Conservation (phyloP, 148 eudicot genomes). For the Nepenthes gracilis region DNA sequence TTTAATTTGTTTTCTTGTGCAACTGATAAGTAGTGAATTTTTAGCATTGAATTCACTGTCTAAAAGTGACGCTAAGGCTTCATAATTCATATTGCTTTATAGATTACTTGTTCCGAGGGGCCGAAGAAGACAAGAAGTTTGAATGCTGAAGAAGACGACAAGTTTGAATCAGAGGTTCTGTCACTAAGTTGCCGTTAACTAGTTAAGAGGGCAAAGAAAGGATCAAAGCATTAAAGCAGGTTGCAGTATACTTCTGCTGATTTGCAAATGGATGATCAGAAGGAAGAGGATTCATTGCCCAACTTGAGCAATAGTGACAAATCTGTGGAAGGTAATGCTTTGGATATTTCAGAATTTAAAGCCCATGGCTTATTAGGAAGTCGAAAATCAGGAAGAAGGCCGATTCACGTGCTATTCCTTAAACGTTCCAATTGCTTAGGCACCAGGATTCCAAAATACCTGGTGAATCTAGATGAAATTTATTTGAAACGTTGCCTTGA, state of each 20-base stretch:
- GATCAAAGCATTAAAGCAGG: background rate
- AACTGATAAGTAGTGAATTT: too few relatives aligned
- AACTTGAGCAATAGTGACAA: background rate
- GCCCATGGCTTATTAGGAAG: background rate
- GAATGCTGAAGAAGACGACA: background rate
- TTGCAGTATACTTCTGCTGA: background rate
- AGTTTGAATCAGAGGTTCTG: background rate
- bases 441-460: slow-evolving; percentile 8
- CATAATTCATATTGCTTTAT: too few relatives aligned
- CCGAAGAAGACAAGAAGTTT: background rate
- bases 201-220: background rate
- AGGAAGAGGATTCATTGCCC: slow-evolving; percentile 1
- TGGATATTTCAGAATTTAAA: background rate
- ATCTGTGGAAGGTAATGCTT: background rate
- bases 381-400: background rate
- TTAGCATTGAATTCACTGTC: too few relatives aligned
- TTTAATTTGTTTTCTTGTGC: too few relatives aligned
- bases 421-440: slow-evolving; percentile 4
- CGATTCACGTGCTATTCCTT: slow-evolving; percentile 5
- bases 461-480: slow-evolving; percentile 36
- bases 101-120: too few relatives aligned
- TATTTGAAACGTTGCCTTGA: slow-evolving; percentile 45
- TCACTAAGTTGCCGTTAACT: background rate
- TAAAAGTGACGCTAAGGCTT: too few relatives aligned
- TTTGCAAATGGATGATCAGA: slow-evolving; percentile 4